These are phyloP conservation scores for Syncephalis plumigaleata DNA, from an alignment of 371 early-diverging fungal species.

Conservation along the genomic window DNA sequence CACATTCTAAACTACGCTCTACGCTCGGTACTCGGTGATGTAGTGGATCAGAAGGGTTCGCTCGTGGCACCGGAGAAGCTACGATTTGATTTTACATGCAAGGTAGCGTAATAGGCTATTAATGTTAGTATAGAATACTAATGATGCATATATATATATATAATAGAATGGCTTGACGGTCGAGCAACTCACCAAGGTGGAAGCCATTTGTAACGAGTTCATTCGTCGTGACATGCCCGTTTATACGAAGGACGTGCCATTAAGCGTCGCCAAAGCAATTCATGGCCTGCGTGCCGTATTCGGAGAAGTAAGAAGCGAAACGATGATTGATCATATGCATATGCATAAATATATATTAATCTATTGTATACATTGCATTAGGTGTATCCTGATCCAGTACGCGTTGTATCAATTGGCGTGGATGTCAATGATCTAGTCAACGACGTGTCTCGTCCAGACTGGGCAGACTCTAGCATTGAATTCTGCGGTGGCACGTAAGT, in stretches of 20 bases:
- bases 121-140: not conserved
- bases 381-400: slow-evolving; percentile 91
- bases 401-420: slow-evolving; percentile 84
- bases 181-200: slow-evolving; percentile 69
- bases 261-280: slow-evolving; percentile 65
- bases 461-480: slow-evolving; percentile 77
- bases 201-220: slow-evolving; percentile 64
- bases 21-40: slow-evolving; percentile 52
- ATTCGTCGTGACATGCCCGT: slow-evolving; percentile 61
- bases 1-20: slow-evolving; percentile 97
- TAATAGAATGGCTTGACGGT: slow-evolving; percentile 44
- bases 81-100: slow-evolving; percentile 92
- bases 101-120: slow-evolving; percentile 19
- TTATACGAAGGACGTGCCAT: slow-evolving; percentile 72
- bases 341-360: too few species aligned
- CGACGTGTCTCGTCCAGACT: slow-evolving; percentile 62
- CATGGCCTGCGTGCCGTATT: slow-evolving; percentile 88
- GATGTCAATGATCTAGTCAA: slow-evolving; percentile 75
- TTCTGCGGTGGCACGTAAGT: slow-evolving; percentile 94
- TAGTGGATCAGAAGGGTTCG: slow-evolving; percentile 94
- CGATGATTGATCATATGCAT: too few species aligned
- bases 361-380: too few species aligned
- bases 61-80: slow-evolving; percentile 94
- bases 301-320: slow-evolving; percentile 42
- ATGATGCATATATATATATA: not conserved